Evolutionary conservation across 169 alveolate genomes (phyloP).

Genomic region (Plasmodium knowlesi): DNA sequence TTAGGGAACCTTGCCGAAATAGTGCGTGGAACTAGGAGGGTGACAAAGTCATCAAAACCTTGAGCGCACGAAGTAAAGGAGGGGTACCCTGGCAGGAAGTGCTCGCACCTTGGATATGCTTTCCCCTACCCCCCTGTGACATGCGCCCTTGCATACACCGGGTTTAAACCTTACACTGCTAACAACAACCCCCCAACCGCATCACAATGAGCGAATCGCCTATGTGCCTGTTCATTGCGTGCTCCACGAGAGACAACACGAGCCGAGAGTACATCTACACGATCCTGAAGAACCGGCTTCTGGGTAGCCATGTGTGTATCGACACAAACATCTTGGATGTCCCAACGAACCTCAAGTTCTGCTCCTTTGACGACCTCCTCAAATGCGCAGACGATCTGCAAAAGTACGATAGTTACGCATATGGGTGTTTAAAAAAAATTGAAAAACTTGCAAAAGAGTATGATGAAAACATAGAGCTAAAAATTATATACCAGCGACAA

Average conservation of each 20-base stretch:
- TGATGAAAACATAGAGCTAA: conserved; percentile 82
- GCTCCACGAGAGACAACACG: conserved; percentile 78
- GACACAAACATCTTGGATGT: conserved; percentile 84
- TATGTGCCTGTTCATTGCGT: conserved; percentile 81
- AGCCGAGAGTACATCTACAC: conserved; percentile 83
- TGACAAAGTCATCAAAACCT: neutral
- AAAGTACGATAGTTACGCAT: conserved; percentile 86
- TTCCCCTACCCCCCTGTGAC: neutral
- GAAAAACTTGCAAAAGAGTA: conserved; percentile 81
- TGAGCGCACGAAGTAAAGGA: neutral
- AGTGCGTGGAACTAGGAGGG: neutral
- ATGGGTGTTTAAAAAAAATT: conserved; percentile 84
- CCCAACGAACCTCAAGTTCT: conserved; percentile 86
- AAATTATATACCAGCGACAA: conserved; percentile 85
- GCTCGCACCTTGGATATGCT: too few species aligned
- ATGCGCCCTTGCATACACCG: neutral
- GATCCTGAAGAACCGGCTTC: conserved; percentile 77
- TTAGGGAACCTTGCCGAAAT: neutral
- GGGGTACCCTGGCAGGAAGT: neutral
- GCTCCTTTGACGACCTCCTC: conserved; percentile 86
- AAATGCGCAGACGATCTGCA: conserved; percentile 87
- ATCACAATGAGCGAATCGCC: conserved; percentile 61
- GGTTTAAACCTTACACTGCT: neutral
- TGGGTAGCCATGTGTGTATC: conserved; percentile 78
- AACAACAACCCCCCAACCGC: neutral